phyloP scores from a whole-genome alignment of 371 early-diverging fungal species.

The Dipsacomyces acuminosporus region DNA sequence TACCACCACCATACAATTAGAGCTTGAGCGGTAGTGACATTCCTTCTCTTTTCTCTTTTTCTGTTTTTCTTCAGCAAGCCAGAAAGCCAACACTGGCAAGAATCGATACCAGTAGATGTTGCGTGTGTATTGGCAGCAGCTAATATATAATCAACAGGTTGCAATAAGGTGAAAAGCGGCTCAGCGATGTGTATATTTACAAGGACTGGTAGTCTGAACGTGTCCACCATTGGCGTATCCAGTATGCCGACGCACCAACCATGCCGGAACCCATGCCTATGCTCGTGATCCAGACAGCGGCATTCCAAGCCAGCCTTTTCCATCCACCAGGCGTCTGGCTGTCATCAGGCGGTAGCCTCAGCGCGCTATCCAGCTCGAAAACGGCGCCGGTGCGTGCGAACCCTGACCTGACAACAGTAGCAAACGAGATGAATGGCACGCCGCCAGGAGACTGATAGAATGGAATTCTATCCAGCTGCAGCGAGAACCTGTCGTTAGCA shows the following conservation, averaged over 20 bases:
- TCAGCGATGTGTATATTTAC: conserved; percentile 16
- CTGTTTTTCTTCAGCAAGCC: too few species aligned
- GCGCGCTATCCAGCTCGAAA: conserved; percentile 36
- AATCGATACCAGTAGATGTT: too few species aligned
- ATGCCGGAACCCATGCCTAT: conserved; percentile 43
- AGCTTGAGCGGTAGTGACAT: too few species aligned
- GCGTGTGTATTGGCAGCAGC: too few species aligned
- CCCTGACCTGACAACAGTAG: conserved; percentile 36
- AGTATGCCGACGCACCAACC: conserved; percentile 38
- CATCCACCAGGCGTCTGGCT: conserved; percentile 32
- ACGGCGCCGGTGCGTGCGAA: conserved; percentile 40
- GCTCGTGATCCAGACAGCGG: conserved; percentile 41
- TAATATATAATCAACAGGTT: neutral
- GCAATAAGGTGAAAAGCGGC: too few species aligned
- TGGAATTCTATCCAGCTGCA: conserved; percentile 37
- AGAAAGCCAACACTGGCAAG: too few species aligned
- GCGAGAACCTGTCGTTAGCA: conserved; percentile 38
- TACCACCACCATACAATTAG: conserved; percentile 4
- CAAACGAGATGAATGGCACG: conserved; percentile 38
- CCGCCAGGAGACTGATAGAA: conserved; percentile 43
- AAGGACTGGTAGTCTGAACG: conserved; percentile 41
- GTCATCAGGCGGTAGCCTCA: conserved; percentile 29
- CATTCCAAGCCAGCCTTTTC: conserved; percentile 39
- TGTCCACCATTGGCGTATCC: conserved; percentile 48
- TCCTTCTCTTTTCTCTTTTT: too few species aligned